phyloP scores from a whole-genome alignment of 768 basidiomycete species.

The Podaxis mareebaensis region DNA sequence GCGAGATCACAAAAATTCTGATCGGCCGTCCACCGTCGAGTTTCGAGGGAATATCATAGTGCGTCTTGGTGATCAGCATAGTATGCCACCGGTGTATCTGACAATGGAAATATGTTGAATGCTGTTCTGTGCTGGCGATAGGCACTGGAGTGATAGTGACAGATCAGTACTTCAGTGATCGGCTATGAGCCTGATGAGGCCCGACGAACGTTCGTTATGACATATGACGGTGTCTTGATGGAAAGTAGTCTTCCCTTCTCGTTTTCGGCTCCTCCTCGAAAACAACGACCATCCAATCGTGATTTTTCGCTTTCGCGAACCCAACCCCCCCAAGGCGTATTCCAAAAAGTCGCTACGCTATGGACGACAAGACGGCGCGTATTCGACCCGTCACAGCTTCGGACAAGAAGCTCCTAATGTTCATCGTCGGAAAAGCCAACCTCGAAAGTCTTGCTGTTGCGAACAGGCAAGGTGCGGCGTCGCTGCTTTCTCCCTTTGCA shows the following conservation, averaged over 20 bases:
- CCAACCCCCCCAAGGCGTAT: background rate
- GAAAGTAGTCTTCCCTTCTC: background rate
- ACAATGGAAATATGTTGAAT: background rate
- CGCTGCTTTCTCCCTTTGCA: background rate
- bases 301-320: background rate
- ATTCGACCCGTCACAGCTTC: constrained; percentile 53
- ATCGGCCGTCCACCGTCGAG: constrained; percentile 66
- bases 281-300: background rate
- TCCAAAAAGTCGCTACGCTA: background rate
- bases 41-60: constrained; percentile 74
- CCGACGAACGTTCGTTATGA: constrained; percentile 10
- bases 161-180: background rate
- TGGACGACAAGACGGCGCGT: constrained; percentile 31
- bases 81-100: no score
- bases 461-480: constrained; percentile 53
- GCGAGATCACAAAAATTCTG: constrained; percentile 82
- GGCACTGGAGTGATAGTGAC: background rate
- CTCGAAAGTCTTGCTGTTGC: constrained; percentile 71
- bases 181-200: background rate
- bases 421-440: constrained; percentile 61
- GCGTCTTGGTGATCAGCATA: constrained; percentile 85
- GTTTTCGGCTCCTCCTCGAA: background rate
- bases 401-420: constrained; percentile 64
- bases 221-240: constrained; percentile 3
- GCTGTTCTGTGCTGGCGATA: background rate